These are phyloP conservation scores for Rhizoclosmatium globosum DNA, from an alignment of 192 early-diverging fungal species.

Conservation along the genomic window DNA sequence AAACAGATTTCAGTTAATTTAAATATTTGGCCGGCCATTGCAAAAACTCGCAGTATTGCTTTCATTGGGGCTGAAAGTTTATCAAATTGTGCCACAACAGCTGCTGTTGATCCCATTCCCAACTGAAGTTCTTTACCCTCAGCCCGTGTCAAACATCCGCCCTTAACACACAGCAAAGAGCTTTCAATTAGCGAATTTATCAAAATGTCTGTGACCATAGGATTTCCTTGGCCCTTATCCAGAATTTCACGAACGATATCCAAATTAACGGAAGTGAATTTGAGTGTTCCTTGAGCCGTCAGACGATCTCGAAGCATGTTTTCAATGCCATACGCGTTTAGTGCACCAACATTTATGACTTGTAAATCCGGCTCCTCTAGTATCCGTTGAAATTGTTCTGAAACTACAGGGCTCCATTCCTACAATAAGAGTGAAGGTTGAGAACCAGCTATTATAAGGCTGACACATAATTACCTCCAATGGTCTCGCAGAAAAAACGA, in stretches of 20 bases:
- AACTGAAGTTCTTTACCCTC: neutral
- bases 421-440: neutral
- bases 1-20: conserved; percentile 17
- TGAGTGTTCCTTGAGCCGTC: neutral
- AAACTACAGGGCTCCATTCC: neutral
- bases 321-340: conserved; percentile 12
- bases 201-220: conserved; percentile 9
- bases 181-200: conserved; percentile 13
- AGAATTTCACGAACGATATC: conserved; percentile 27
- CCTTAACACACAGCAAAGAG: neutral
- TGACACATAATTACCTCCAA: neutral
- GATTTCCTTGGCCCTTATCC: conserved; percentile 20
- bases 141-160: neutral
- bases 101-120: neutral
- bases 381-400: conserved; percentile 3
- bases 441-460: neutral
- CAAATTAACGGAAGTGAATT: conserved; percentile 4
- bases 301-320: neutral
- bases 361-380: neutral
- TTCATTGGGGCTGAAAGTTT: conserved; percentile 20
- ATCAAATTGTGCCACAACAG: conserved; percentile 25
- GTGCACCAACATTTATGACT: neutral
- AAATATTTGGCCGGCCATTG: conserved; percentile 27
- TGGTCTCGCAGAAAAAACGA: conserved; percentile 14
- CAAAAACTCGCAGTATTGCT: conserved; percentile 1